A percentile compares a stretch with the other conserved stretches of the same genome.
These are phyloP conservation scores for Schizopora paradoxa DNA, from an alignment of 1,284 basidiomycete genomes.

Conservation along the genomic window DNA sequence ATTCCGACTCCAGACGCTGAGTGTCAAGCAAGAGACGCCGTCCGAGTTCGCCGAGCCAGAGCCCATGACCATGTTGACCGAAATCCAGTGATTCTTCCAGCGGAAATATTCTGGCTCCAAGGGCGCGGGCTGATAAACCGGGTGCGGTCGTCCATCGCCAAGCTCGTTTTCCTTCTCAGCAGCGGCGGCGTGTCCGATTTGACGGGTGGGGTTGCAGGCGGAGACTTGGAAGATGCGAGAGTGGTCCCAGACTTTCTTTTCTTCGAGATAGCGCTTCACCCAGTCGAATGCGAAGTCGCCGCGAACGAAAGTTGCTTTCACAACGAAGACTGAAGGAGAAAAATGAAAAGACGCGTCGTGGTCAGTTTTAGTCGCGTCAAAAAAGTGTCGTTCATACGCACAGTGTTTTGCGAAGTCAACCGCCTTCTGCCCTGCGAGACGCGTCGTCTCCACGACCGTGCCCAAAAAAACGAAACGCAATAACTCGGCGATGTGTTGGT, in stretches of 20 bases:
- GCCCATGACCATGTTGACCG: conserved; percentile 8
- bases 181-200: background rate
- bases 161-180: background rate
- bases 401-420: conserved; percentile 11
- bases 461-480: conserved; percentile 13
- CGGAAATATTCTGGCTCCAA: conserved; percentile 11
- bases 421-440: conserved; percentile 7
- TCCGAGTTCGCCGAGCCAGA: background rate
- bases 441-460: conserved; percentile 9
- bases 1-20: conserved; percentile 16
- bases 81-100: conserved; percentile 13
- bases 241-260: conserved; percentile 10
- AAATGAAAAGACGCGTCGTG: background rate
- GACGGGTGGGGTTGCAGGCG: conserved; percentile 9
- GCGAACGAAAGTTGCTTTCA: conserved; percentile 11
- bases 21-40: background rate
- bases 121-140: conserved; percentile 14
- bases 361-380: background rate
- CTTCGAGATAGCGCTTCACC: conserved; percentile 14
- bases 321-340: conserved; percentile 10
- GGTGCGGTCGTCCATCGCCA: conserved; percentile 9
- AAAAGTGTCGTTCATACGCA: conserved; percentile 1
- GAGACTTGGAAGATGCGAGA: conserved; percentile 14
- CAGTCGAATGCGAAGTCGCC: conserved; percentile 16
- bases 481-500: conserved; percentile 12